Evolutionary conservation across 495 filamentous ascomycete species (phyloP).

Genomic region (Lepraria neglecta): DNA sequence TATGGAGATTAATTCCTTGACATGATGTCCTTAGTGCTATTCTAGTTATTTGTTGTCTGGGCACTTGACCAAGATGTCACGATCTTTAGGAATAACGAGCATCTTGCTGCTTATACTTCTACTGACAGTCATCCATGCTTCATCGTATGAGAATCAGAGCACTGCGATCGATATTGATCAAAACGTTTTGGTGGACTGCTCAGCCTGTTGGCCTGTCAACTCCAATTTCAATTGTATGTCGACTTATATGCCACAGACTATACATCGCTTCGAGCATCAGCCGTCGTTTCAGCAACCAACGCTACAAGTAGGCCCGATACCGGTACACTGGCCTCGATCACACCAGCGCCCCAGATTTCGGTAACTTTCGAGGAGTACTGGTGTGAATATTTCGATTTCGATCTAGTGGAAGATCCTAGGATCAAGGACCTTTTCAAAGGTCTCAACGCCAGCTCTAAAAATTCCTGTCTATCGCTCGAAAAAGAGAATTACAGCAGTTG

Average conservation of each 20-base stretch:
- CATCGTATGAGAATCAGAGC: neutral
- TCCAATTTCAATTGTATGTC: neutral
- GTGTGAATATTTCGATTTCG: neutral
- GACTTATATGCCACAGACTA: neutral
- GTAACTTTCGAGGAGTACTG: neutral
- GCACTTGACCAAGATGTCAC: too few species aligned
- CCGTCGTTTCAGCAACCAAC: neutral
- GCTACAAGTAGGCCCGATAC: neutral
- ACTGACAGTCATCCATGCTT: neutral
- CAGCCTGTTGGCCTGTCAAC: neutral
- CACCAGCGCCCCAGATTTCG: neutral
- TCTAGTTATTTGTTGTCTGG: too few species aligned
- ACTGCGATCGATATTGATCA: neutral
- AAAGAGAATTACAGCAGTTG: neutral
- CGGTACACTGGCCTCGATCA: neutral
- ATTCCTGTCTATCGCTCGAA: neutral
- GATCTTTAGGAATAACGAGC: neutral
- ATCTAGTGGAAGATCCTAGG: neutral
- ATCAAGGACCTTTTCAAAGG: neutral
- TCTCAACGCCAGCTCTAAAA: neutral
- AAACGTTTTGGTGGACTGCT: neutral
- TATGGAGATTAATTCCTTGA: too few species aligned
- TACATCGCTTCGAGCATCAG: neutral
- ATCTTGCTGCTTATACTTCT: constrained; percentile 1
- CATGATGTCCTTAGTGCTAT: too few species aligned